Base-by-base conservation (phyloP, 768 basidiomycete genomes). In the Amanita rimosa region DNA sequence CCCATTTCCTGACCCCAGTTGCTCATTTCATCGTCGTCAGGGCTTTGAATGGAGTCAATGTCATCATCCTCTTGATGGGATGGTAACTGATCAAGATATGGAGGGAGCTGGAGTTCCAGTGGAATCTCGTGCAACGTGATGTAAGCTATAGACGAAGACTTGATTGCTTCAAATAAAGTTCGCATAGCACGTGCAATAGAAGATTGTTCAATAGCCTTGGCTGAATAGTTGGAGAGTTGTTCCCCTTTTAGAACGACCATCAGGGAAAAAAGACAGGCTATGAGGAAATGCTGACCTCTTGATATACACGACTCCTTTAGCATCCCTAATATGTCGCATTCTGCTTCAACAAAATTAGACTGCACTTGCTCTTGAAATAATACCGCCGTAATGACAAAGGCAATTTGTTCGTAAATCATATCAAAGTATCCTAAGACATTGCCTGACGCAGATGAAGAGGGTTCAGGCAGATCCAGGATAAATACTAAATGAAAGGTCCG, bases 301-400 rank as follows among this genome's bases (percentile, higher is more conserved):
- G 75, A 70, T 3, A 82, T 68, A 53, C 73, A 83, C 4, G 74
- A 73, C 40, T 95, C 92, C 54, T 84, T 82, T 42, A 93, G 63
- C 10, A 76, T 61, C 16, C 79, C 75, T 14, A 97, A 70, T 10
- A 67, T 62, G 48, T 87, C 86, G 27, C 85, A 87, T 60, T 97
- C 85, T 38, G 65, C 63, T 53, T 92, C 89, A 1, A 99, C 86
- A 63, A 86, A 97, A 58, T 86, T 85, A 27, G 81, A 80, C 45
- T 84, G 64, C 3, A 90, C 83, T 64, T 99, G 95, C 59, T 96
- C 85, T 60, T 91, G 87, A 56, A 85, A 94, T 38, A 97, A 71
- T 7, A 94, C 91, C 5, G 95, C 96, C 2, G 94, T 91, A 53
- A 91, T 71, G 2, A 87, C 84, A 67, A 94, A 94, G 0, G 83